A percentile compares a stretch with the other conserved stretches of the same genome.
Evolutionary conservation across 2,329 filamentous ascomycete species (phyloP).

Genomic region (Cercospora zeina): DNA sequence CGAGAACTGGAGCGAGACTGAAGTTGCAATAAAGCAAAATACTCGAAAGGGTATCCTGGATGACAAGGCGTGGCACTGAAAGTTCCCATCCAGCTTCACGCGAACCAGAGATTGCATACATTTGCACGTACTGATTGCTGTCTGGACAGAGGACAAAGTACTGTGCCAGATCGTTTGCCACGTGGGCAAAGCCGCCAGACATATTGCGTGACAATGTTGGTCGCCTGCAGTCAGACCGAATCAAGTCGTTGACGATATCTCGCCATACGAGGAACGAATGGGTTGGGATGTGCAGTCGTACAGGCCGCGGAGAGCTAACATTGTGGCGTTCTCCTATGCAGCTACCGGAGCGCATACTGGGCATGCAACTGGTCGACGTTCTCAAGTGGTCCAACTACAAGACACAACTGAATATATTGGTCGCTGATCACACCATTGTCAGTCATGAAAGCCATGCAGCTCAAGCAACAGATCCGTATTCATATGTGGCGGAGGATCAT

Average conservation of each 20-base stretch:
- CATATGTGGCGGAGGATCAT: not conserved
- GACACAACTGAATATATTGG: not conserved
- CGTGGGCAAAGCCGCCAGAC: not conserved
- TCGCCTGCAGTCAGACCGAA: not conserved
- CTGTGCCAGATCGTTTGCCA: not conserved
- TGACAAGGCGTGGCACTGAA: not conserved
- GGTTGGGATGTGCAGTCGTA: conserved; percentile 1
- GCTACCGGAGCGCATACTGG: not conserved
- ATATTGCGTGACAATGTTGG: not conserved
- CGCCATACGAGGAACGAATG: not conserved
- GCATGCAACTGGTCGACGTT: not conserved
- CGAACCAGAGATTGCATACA: not conserved
- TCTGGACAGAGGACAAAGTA: not conserved
- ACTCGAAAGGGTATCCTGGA: conserved; percentile 1
- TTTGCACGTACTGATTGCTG: not conserved
- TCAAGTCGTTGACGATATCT: not conserved
- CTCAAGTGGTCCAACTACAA: not conserved
- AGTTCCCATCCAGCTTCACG: not conserved
- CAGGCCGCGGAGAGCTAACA: not conserved
- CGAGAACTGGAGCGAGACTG: not conserved
- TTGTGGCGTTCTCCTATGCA: conserved; percentile 1
- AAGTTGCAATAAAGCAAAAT: conserved; percentile 20
- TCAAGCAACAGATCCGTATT: not conserved
- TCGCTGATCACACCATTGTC: not conserved
- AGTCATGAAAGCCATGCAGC: not conserved